Evolutionary conservation across 2,329 filamentous ascomycete species (phyloP).

Genomic region (Chaetomiaceae sp.): DNA sequence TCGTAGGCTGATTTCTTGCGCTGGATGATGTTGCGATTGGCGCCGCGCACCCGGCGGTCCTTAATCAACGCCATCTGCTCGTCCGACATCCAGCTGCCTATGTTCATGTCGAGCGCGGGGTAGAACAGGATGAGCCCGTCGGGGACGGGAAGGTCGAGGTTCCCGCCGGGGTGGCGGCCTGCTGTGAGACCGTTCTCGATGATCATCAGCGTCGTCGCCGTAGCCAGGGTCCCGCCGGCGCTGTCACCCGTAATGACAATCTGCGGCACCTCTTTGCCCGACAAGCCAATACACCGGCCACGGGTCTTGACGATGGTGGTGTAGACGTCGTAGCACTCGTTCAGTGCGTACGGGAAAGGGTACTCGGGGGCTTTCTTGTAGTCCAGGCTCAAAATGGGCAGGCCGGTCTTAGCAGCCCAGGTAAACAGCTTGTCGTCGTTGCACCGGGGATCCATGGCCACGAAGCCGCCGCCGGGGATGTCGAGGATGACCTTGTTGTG

Average conservation of each 20-base stretch:
- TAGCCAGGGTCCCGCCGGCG: constrained; percentile 75
- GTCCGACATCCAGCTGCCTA: constrained; percentile 98
- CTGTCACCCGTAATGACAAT: constrained; percentile 75
- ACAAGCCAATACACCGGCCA: constrained; percentile 72
- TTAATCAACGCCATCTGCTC: constrained; percentile 94
- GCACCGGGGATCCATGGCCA: constrained; percentile 92
- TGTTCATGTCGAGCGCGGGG: constrained; percentile 91
- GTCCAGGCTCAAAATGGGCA: constrained; percentile 88
- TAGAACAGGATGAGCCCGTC: constrained; percentile 83
- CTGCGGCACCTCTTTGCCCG: constrained; percentile 59
- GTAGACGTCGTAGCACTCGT: constrained; percentile 86
- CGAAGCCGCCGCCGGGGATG: constrained; percentile 89
- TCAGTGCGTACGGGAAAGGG: constrained; percentile 79
- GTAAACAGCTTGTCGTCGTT: constrained; percentile 91
- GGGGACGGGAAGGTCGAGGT: constrained; percentile 64
- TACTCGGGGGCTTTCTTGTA: constrained; percentile 84
- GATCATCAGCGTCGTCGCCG: constrained; percentile 82
- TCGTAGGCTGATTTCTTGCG: constrained; percentile 88
- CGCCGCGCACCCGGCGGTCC: constrained; percentile 71
- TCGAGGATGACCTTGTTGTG: constrained; percentile 80
- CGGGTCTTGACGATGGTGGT: constrained; percentile 64
- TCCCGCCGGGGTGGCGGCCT: constrained; percentile 50
- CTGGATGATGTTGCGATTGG: constrained; percentile 71
- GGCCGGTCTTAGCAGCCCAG: constrained; percentile 82
- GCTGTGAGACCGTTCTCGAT: constrained; percentile 65